Conservation (phyloP, 257 asterid genomes). For the Eustoma russellianum region DNA sequence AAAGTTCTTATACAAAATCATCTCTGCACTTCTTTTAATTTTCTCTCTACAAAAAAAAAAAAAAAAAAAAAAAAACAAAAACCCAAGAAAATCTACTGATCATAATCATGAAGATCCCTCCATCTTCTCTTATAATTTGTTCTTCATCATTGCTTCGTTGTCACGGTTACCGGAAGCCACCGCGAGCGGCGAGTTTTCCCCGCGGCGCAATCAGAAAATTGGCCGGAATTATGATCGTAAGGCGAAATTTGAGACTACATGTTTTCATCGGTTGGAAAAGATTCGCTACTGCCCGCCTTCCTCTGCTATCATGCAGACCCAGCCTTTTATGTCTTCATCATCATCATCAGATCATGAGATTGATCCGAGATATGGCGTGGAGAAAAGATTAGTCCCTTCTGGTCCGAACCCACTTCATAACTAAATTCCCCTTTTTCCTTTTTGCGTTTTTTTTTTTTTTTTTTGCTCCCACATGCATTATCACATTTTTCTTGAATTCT, state of each 20-base stretch:
- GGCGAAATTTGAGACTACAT: conserved; percentile 15
- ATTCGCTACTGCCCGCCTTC: conserved; percentile 53
- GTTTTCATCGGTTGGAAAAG: conserved; percentile 27
- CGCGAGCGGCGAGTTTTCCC: not conserved
- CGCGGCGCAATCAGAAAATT: not conserved
- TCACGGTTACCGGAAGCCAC: not conserved
- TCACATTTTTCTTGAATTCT: not conserved
- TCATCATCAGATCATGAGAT: conserved; percentile 36
- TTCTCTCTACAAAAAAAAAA: too few relatives aligned
- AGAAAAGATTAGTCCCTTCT: conserved; percentile 72
- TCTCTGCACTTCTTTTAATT: not conserved
- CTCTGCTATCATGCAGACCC: conserved; percentile 14
- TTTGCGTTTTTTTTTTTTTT: too few relatives aligned
- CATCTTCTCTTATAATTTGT: conserved; percentile 12
- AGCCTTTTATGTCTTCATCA: conserved; percentile 13
- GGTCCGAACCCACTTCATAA: conserved; percentile 95
- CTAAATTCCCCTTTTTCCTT: conserved; percentile 25
- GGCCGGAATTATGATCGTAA: not conserved
- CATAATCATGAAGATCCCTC: conserved; percentile 20
- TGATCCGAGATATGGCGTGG: conserved; percentile 76
- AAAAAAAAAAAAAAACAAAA: too few relatives aligned
- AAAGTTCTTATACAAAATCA: not conserved
- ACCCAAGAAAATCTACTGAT: too few relatives aligned
- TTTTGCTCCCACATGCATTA: not conserved
- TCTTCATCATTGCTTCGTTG: conserved; percentile 10